These are phyloP conservation scores for Ustilago trichophora DNA, from an alignment of 1,284 basidiomycete genomes.

Conservation along the genomic window DNA sequence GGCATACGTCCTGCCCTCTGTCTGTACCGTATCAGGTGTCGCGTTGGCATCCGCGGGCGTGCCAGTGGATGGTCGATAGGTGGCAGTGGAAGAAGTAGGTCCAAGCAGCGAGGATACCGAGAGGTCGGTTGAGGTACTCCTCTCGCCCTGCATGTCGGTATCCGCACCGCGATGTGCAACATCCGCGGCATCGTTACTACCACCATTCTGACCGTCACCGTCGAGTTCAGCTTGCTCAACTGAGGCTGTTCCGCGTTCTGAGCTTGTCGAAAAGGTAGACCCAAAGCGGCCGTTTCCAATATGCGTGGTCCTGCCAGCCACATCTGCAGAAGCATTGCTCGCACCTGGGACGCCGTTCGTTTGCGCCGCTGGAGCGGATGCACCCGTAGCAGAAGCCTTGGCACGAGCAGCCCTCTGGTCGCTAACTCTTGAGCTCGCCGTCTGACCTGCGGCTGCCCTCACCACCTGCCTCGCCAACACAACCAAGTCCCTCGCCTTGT, in stretches of 20 bases:
- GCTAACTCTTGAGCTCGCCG: slow-evolving; percentile 18
- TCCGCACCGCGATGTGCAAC: not conserved
- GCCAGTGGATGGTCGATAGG: slow-evolving; percentile 9
- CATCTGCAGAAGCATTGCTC: not conserved
- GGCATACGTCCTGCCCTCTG: slow-evolving; percentile 15
- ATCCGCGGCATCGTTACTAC: not conserved
- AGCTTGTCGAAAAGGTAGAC: slow-evolving; percentile 39
- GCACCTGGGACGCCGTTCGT: slow-evolving; percentile 1
- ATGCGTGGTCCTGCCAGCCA: slow-evolving; percentile 1
- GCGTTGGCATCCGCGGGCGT: not conserved
- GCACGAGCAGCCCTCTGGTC: slow-evolving; percentile 14
- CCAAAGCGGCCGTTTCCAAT: slow-evolving; percentile 3
- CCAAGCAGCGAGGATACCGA: slow-evolving; percentile 20
- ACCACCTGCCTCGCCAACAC: slow-evolving; percentile 42
- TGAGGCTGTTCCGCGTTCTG: slow-evolving; percentile 27
- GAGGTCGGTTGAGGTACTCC: slow-evolving; percentile 11
- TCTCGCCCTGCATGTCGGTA: slow-evolving; percentile 6
- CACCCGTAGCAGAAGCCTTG: slow-evolving; percentile 1
- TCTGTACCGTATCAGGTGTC: not conserved
- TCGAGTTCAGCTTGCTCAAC: not conserved
- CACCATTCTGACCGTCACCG: not conserved
- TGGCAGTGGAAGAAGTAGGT: not conserved
- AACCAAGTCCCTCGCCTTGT: slow-evolving; percentile 43
- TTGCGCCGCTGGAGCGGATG: not conserved
- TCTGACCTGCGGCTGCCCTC: slow-evolving; percentile 29